Base-by-base conservation (phyloP, 306 rosid species). In the Sphenostylis stenocarpa region DNA sequence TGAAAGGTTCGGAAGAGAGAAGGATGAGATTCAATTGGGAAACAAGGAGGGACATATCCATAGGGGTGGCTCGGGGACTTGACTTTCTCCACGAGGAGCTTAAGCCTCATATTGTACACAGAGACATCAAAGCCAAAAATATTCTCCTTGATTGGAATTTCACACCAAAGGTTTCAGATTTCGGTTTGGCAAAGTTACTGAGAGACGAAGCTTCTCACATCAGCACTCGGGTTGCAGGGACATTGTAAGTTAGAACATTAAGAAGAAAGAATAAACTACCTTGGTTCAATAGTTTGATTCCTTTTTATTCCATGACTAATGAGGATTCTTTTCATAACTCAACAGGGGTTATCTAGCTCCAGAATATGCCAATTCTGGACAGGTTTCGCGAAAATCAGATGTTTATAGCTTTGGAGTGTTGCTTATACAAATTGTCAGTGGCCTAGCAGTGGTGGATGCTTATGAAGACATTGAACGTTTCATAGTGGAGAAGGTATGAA, bases 281-380 rank as follows among this genome's bases (percentile, higher is more conserved):
- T 56, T 55, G 19, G 7, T 39, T 48, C 6, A 78, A 20, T 11
- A 10, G 45, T 47, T 84, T 49, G 23, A 41, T 17, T 65, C 11
- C 0, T 71, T 28, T 52, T 48, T 10, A 24, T 48, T 23, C 45
- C 31, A 7, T 77, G 62, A 67, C 69, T 71, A 53, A 72, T 66
- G 73, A 66, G 70, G 44, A 77, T 66, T 76, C 10, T 79, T 0
- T 4, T 63, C 2, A 21, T 7, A 53, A 29, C 34, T 56, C 41
- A 39, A 84, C 28, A 94, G 97, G 77, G 99, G 99, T 23, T 95
- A 92, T 85, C 85, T 95, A 52, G 99, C 99, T 78, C 99, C 99
- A 1, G 99, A 95, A 39, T 95, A 95, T 70, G 97, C 99, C 6
- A 80, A 89, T 71, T 90, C 97, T 0, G 97, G 99, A 33, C 92